Evolutionary conservation across 2,329 filamentous ascomycete genomes (phyloP).

Genomic region (Talaromyces piceae): DNA sequence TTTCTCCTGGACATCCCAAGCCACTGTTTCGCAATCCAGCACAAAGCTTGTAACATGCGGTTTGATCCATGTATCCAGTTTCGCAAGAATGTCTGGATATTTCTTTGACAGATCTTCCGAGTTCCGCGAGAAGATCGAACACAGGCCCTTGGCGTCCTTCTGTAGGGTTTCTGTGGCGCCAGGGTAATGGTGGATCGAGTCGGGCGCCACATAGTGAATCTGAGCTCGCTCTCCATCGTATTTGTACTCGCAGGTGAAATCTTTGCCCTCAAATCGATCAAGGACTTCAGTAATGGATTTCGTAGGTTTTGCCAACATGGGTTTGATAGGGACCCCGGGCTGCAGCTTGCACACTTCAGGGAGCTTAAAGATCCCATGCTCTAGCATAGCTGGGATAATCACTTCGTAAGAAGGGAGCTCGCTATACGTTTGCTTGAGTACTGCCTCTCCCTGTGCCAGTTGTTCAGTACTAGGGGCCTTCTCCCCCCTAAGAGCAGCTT

Average conservation of each 20-base stretch:
- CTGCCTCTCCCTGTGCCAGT: slow-evolving; percentile 72
- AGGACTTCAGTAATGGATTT: slow-evolving; percentile 97
- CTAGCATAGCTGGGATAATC: slow-evolving; percentile 81
- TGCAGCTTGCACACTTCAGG: slow-evolving; percentile 81
- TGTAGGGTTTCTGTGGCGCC: slow-evolving; percentile 56
- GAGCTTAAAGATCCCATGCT: slow-evolving; percentile 77
- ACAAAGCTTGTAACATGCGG: slow-evolving; percentile 88
- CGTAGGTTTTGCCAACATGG: slow-evolving; percentile 97
- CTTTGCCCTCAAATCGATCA: slow-evolving; percentile 89
- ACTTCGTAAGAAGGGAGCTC: slow-evolving; percentile 93
- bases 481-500: slow-evolving; percentile 58
- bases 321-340: slow-evolving; percentile 89
- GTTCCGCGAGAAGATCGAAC: slow-evolving; percentile 94
- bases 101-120: slow-evolving; percentile 96
- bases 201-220: slow-evolving; percentile 90
- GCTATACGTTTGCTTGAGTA: slow-evolving; percentile 86
- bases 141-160: slow-evolving; percentile 62
- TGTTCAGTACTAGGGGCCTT: slow-evolving; percentile 64
- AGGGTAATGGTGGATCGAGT: slow-evolving; percentile 62
- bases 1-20: slow-evolving; percentile 91
- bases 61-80: slow-evolving; percentile 84
- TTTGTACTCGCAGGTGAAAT: slow-evolving; percentile 98
- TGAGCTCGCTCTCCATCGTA: slow-evolving; percentile 98
- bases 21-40: slow-evolving; percentile 96
- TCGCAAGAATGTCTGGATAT: slow-evolving; percentile 89